Base-by-base conservation (phyloP, 208 protist species). In the Leptomonas pyrrhocoris region DNA sequence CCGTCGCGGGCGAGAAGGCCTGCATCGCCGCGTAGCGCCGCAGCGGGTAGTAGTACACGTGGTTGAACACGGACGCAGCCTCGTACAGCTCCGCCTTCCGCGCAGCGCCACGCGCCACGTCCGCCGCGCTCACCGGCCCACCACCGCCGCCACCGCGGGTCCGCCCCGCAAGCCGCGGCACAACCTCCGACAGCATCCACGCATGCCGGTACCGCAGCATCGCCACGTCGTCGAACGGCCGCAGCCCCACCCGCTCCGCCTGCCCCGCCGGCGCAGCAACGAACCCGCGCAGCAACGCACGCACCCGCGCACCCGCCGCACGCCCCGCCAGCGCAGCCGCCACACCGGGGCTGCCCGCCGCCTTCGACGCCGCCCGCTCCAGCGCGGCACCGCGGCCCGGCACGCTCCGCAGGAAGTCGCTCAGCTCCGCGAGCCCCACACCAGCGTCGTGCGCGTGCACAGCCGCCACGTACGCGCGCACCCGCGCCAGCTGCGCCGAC, bases 11-110 rank as follows among this genome's bases (percentile, higher is more conserved):
- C 45, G 77, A 46, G 76, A 78, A 88, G 18, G 73, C 72, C 15
- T 49, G 55, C n/a, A 78, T 11, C 18, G 55, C 55, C 21, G 74
- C 57, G 59, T 69, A 89, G 46, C 89, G 85, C 5, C 82, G 79
- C 55, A 86, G 36, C 16, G 83, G 85, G 63, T 92, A 89, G 78
- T 85, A 86, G 66, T 77, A 71, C 50, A 66, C 42, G 31, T 83
- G 74, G 64, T 88, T 88, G 46, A 83, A 67, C 2, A 83, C 65
- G 11, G 80, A 88, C 25, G 74, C 28, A 4, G 43, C 69, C 19
- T 78, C 62, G 55, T 68, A 69, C 49, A 84, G 21, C 46, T 56
- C 70, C n/a, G 56, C 50, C 42, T 65, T 80, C 46, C 49, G n/a
- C 34, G 40, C 67, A 21, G 65, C 49, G 18, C 68, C 62, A 19